Evolutionary conservation across 306 rosid genomes (phyloP), one percentile per base, ranked within the genome.

Genomic region (Prunus kanzakura): DNA sequence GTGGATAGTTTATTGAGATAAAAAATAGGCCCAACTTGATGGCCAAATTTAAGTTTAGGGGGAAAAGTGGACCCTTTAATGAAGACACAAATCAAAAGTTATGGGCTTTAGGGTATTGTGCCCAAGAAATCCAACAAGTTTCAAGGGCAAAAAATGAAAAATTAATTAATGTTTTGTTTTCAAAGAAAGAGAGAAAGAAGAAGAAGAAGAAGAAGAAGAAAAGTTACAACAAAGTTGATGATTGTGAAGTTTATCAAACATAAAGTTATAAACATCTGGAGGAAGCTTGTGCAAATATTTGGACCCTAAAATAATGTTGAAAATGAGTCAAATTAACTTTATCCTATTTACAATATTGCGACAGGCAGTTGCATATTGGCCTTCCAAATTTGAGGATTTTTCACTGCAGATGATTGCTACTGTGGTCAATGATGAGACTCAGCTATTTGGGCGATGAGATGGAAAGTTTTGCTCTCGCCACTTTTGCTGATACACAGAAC

Each of bases 391-490:
- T 13, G 64, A 71, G 20, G 29, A 52, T 11, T 13, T 71, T 4
- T 16, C 27, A 23, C 62, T 13, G 52, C 22, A 8, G 65, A 35
- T 35, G 52, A 35, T 55, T 35, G 65, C 73, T 61, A 4, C 22
- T 20, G n/a, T 67, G 55, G 79, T 80, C 83, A 71, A 75, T 78
- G 78, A 78, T 70, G 61, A 19, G 41, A 49, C 79, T 78, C 29
- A 11, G 47, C 10, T n/a, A 54, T 41, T 10, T n/a, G 64, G 75
- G 29, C 55, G 75, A 54, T n/a, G 61, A 50, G 50, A 30, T 54
- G 61, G 45, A 66, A 55, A 46, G 50, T 67, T 67, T 35, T 35
- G 67, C 74, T 50, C 41, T 46, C 69, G 30, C 23, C 23, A 18
- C 69, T 64, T 35, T 35, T 69, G 58, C 74, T 47, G 9, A 69